Conservation (phyloP, 495 filamentous ascomycete genomes). For the Annulohypoxylon bovei region DNA sequence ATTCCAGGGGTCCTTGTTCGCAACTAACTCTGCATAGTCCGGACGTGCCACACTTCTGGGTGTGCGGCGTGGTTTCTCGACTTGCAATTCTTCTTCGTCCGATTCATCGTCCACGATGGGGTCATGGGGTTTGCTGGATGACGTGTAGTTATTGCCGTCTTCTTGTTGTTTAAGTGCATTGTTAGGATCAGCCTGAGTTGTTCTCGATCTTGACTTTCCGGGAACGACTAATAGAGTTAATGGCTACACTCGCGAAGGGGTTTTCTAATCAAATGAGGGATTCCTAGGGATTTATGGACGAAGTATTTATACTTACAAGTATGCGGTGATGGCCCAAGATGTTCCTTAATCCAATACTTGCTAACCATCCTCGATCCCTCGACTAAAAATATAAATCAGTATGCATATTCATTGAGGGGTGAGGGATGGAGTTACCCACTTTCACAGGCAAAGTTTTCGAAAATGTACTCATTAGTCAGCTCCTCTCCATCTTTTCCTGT, state of each 20-base stretch:
- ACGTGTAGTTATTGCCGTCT: conserved; percentile 34
- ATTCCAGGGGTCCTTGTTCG: conserved; percentile 45
- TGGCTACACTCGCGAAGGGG: neutral
- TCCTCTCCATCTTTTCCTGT: conserved; percentile 25
- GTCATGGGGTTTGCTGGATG: conserved; percentile 18
- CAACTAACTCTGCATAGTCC: conserved; percentile 47
- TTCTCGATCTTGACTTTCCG: conserved; percentile 34
- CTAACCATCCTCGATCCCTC: conserved; percentile 42
- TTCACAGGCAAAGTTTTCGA: conserved; percentile 43
- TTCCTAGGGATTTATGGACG: neutral
- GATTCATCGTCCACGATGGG: conserved; percentile 14
- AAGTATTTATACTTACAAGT: conserved; percentile 36
- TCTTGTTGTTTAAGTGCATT: conserved; percentile 18
- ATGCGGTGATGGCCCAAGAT: conserved; percentile 40
- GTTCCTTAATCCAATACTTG: conserved; percentile 47
- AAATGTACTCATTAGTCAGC: conserved; percentile 44
- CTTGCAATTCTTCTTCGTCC: conserved; percentile 24
- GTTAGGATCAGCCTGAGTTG: conserved; percentile 6
- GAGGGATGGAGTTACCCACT: conserved; percentile 14
- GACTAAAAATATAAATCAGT: conserved; percentile 31
- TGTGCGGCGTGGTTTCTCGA: conserved; percentile 42
- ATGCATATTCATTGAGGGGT: neutral
- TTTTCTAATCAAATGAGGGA: neutral
- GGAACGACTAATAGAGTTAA: conserved; percentile 24
- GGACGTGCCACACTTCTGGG: conserved; percentile 37